These are phyloP conservation scores for Citrus medica DNA, from an alignment of 345 rosid species.

Conservation along the genomic window DNA sequence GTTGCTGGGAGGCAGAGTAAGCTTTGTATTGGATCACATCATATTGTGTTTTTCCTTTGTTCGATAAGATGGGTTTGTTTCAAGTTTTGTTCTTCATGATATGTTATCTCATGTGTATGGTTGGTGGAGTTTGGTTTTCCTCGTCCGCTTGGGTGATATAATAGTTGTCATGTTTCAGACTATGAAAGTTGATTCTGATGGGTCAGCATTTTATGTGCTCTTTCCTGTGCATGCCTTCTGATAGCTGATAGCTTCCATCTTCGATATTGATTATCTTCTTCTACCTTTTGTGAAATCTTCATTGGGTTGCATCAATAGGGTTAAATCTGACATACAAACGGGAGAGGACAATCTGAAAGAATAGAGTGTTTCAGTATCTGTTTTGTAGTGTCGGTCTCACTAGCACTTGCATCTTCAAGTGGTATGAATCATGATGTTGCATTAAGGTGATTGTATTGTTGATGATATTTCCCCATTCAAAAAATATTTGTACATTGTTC, in stretches of 20 bases:
- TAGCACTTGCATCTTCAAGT: neutral
- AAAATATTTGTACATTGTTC: slow-evolving; percentile 1
- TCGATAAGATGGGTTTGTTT: neutral
- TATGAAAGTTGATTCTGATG: slow-evolving; percentile 4
- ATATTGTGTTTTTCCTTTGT: neutral
- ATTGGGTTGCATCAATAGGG: neutral
- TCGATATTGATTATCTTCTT: slow-evolving; percentile 7
- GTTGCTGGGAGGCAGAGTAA: slow-evolving; percentile 22
- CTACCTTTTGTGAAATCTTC: neutral
- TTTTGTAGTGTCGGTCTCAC: neutral
- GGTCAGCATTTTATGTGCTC: slow-evolving; percentile 8
- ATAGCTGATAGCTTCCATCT: slow-evolving; percentile 7
- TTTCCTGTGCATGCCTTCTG: slow-evolving; percentile 25
- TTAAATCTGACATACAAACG: neutral
- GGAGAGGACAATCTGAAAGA: neutral
- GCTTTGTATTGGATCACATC: slow-evolving; percentile 8
- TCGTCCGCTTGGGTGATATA: slow-evolving; percentile 3
- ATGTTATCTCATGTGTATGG: slow-evolving; percentile 5
- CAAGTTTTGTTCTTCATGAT: neutral
- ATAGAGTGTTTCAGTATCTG: neutral
- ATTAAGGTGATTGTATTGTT: neutral
- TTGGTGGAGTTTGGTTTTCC: slow-evolving; percentile 6
- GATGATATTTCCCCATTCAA: neutral
- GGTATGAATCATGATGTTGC: neutral
- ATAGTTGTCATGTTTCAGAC: neutral